Evolutionary conservation across 2,329 filamentous ascomycete species (phyloP).

Genomic region (Colletotrichum caudatum): DNA sequence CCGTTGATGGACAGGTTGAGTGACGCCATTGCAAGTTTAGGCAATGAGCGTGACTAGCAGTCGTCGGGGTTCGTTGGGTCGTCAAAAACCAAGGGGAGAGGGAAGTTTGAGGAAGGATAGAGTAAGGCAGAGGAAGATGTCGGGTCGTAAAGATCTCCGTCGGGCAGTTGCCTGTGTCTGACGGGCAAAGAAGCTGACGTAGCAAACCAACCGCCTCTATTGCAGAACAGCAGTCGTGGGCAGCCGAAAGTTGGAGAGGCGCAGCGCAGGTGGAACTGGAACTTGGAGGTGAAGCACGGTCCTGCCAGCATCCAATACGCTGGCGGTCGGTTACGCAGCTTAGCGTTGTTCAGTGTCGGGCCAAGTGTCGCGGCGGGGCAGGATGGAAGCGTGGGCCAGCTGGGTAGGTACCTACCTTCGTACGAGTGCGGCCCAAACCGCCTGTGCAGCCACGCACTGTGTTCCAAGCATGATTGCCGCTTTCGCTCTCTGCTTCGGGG

Average conservation of each 20-base stretch:
- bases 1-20: slow-evolving; percentile 84
- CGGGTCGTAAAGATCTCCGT: slow-evolving; percentile 33
- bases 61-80: slow-evolving; percentile 26
- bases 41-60: slow-evolving; percentile 43
- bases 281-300: slow-evolving; percentile 42
- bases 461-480: slow-evolving; percentile 26
- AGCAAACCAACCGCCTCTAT: slow-evolving; percentile 39
- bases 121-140: slow-evolving; percentile 25
- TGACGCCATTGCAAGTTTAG: slow-evolving; percentile 73
- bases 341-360: slow-evolving; percentile 24
- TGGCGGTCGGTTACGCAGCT: slow-evolving; percentile 36
- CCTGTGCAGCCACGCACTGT: slow-evolving; percentile 19
- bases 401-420: slow-evolving; percentile 14
- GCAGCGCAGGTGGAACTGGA: slow-evolving; percentile 41
- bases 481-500: slow-evolving; percentile 33
- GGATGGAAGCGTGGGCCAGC: slow-evolving; percentile 24
- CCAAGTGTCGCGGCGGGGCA: slow-evolving; percentile 41
- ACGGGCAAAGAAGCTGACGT: slow-evolving; percentile 42
- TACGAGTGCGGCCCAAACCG: slow-evolving; percentile 19
- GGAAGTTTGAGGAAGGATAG: slow-evolving; percentile 8
- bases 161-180: slow-evolving; percentile 38
- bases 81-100: slow-evolving; percentile 14
- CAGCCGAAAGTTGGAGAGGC: slow-evolving; percentile 38
- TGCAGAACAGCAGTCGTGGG: slow-evolving; percentile 34
- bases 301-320: slow-evolving; percentile 37